Percentiles rank a stretch among this genome's conserved stretches.
phyloP scores from a whole-genome alignment of 176 grass and related monocot species.

The Eragrostis nindensis region DNA sequence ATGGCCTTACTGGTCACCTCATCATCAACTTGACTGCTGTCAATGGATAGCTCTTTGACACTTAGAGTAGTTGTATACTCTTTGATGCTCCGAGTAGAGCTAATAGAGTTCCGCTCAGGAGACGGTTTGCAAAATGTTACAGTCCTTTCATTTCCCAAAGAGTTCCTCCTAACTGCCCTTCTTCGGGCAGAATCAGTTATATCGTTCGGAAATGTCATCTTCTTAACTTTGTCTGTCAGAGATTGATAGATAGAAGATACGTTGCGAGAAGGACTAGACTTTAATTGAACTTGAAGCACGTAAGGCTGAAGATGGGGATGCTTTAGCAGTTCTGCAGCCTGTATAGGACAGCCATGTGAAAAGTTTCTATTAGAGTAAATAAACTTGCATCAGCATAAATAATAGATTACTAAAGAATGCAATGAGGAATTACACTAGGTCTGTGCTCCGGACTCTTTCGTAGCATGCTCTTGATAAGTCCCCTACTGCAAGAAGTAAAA shows the following conservation, averaged over 20 bases:
- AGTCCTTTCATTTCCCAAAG: slow-evolving; percentile 68
- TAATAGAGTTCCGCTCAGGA: slow-evolving; percentile 57
- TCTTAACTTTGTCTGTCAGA: slow-evolving; percentile 69
- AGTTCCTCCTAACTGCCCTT: slow-evolving; percentile 61
- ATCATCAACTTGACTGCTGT: slow-evolving; percentile 64
- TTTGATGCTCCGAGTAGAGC: slow-evolving; percentile 69
- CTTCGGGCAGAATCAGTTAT: slow-evolving; percentile 54
- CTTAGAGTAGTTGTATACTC: slow-evolving; percentile 61
- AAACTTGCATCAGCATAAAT: slow-evolving; percentile 18
- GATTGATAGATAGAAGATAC: slow-evolving; percentile 47
- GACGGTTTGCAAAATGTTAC: slow-evolving; percentile 65
- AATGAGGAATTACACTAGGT: slow-evolving; percentile 71
- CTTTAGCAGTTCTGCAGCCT: slow-evolving; percentile 90
- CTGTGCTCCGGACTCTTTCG: slow-evolving; percentile 92
- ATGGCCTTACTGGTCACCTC: slow-evolving; percentile 62
- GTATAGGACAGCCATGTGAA: slow-evolving; percentile 24
- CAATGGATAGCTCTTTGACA: slow-evolving; percentile 60
- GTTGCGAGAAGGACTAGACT: slow-evolving; percentile 63
- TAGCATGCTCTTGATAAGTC: slow-evolving; percentile 98
- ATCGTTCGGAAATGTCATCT: slow-evolving; percentile 68
- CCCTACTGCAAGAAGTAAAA: slow-evolving; percentile 65
- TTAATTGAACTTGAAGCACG: slow-evolving; percentile 94
- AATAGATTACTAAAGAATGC: slow-evolving; percentile 1
- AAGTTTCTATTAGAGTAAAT: slow-evolving; percentile 25
- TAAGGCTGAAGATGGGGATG: slow-evolving; percentile 87